Conservation (phyloP, 306 rosid genomes). For the Castanospermum australe region DNA sequence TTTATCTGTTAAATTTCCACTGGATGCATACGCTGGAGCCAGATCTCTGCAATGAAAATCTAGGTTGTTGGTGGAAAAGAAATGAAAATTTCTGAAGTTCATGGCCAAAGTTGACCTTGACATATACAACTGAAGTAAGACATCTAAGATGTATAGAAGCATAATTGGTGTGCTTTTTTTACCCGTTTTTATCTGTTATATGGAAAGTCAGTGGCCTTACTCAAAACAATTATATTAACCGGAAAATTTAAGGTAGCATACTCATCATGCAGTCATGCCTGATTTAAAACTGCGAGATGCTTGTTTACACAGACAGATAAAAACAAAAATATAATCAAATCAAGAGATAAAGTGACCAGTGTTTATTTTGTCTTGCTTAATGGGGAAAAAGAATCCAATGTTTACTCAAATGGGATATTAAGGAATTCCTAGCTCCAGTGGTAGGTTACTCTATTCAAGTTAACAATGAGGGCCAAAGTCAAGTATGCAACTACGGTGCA, state of each 20-base stretch:
- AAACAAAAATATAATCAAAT: not conserved
- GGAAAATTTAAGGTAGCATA: not conserved
- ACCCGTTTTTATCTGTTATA: not conserved
- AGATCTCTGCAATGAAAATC: conserved; percentile 44
- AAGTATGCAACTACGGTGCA: not conserved
- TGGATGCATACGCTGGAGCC: conserved; percentile 71
- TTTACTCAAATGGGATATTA: not conserved
- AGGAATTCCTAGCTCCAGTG: not conserved
- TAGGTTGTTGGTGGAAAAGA: not conserved
- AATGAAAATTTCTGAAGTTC: not conserved
- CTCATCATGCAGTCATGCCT: not conserved
- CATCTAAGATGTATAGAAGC: not conserved
- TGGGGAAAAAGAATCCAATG: no score
- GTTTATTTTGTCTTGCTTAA: not conserved
- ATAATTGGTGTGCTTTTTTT: not conserved
- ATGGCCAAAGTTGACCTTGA: not conserved
- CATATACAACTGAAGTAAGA: not conserved
- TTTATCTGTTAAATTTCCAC: conserved; percentile 65
- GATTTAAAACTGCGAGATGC: not conserved
- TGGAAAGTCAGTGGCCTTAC: not conserved
- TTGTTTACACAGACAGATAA: not conserved
- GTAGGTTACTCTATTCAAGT: not conserved
- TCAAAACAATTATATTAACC: not conserved
- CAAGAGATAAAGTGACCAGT: not conserved
- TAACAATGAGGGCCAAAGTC: not conserved